Base-by-base conservation (phyloP, 2,329 filamentous ascomycete genomes). In the Verticillium longisporum region DNA sequence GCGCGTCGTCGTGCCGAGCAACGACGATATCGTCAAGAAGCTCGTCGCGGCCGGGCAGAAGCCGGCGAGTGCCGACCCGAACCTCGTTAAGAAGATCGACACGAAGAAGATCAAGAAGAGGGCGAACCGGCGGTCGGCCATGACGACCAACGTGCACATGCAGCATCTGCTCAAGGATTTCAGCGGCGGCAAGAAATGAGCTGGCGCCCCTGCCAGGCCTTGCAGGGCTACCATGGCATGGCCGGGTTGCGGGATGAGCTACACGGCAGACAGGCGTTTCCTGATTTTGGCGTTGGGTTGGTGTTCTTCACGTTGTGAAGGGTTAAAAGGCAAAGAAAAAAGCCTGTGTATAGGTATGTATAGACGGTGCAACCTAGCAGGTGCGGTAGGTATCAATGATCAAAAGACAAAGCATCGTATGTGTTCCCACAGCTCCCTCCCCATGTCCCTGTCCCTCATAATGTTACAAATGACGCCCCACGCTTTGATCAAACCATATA, bases 71-170 rank as follows among this genome's bases (percentile, higher is more conserved):
- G 90, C 92, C 66, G 89, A 92, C 67, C 90, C 90, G 62, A 74
- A 83, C 67, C 57, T 59, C 59, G 74, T 84, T 60, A 86, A 85
- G 68, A 77, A 79, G 61, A 75, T 78, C 45, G 77, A 82, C 26
- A 84, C 82, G 63, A 77, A 87, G 67, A 90, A 91, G 77, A 87
- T 88, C 74, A 90, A 91, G 77, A 91, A 90, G 72, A 80, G 86
- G 55, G 78, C 79, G 32, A 75, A 77, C 67, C 85, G 91, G 66
- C 83, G 87, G 62, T 85, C 86, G 53, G 90, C 89, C 66, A 95
- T 93, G 81, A 87, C 89, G 61, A 96, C 91, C 32, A 97, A 97
- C 72, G 87, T 86, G 33, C 92, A 97, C 73, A 96, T 97, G 92
- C 82, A 83, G 67, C 86, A 88, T 65, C 83, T 96, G 62, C 80